These are phyloP conservation scores for Spathaspora boniae DNA, from an alignment of 805 yeast genomes.

Conservation along the genomic window DNA sequence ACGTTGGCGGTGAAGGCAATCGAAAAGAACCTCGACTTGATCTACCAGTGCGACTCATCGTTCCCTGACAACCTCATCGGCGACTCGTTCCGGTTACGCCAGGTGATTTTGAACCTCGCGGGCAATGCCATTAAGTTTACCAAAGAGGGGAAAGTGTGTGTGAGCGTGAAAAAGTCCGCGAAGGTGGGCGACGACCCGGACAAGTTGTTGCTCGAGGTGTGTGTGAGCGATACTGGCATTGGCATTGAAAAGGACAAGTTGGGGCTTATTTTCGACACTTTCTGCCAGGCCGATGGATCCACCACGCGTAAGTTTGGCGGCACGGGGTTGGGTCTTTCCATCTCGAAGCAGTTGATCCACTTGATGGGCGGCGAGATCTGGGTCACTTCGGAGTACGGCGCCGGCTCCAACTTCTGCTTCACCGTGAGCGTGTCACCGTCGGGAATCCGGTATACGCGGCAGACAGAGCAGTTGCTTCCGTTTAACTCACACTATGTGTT, in stretches of 20 bases:
- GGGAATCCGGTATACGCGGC: constrained; percentile 53
- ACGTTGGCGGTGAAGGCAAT: constrained; percentile 87
- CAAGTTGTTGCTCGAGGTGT: constrained; percentile 65
- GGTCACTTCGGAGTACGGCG: constrained; percentile 79
- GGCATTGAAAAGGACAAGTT: constrained; percentile 84
- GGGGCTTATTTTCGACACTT: constrained; percentile 82
- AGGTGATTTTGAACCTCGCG: constrained; percentile 79
- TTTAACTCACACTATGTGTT: constrained; percentile 68
- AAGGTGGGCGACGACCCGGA: constrained; percentile 28
- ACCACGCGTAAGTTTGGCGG: constrained; percentile 93
- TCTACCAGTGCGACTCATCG: constrained; percentile 79
- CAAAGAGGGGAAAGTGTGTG: constrained; percentile 74
- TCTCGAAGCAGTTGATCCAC: constrained; percentile 82
- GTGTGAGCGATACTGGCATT: constrained; percentile 88
- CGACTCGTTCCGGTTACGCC: constrained; percentile 84
- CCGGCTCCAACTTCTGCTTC: constrained; percentile 80
- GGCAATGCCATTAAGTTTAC: constrained; percentile 92
- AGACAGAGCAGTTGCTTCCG: constrained; percentile 67
- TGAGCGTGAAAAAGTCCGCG: constrained; percentile 59
- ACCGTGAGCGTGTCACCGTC: constrained; percentile 79
- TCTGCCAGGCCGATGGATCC: constrained; percentile 92
- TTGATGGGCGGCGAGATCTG: constrained; percentile 93
- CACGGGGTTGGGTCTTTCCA: constrained; percentile 84
- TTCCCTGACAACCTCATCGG: constrained; percentile 87
- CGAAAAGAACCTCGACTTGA: constrained; percentile 75